Base-by-base conservation (phyloP, 2,329 filamentous ascomycete genomes). In the Zelopaecilomyces penicillatus region DNA sequence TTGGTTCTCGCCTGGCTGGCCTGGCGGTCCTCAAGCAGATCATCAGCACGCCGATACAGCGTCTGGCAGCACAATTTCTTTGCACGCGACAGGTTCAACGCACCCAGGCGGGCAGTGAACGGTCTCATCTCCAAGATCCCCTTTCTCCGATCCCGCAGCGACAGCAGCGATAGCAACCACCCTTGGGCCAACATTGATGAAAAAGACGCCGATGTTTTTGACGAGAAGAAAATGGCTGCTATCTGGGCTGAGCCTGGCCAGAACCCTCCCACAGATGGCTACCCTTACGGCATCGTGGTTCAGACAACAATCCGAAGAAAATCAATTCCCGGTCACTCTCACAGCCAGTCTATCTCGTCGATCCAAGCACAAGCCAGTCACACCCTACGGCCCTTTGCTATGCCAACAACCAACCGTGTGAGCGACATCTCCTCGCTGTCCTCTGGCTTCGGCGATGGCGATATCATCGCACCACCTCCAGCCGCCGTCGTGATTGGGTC, bases 391-490 rank as follows among this genome's bases (percentile, higher is more conserved):
- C 11, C 49, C 39, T 2, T 40, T 48, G 6, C 50, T 53, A 29
- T 48, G 50, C 10, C 57, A 53, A 33, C 37, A 37, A 19, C 30
- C 60, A 67, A 70, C 30, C 66, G 70, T 6, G 57, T 62, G 4
- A 78, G 74, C 47, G 71, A 73, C 39, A 54, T 80, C 30, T 82
- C 79, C 0, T 82, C 78, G 0, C 64, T 83, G 4, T 82, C 79
- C 0, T 83, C 80, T 0, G 79, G 78, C 5, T 82, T 82, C 49
- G 79, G 79, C 12, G 78, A 83, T 53, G 76, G 72, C 27, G 75
- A 80, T 37, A 76, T 81, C 29, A 69, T 77, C 30, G 59, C 75
- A 28, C 67, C 68, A 5, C 62, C 60, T 29, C 51, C 61, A 45
- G 41, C 44, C 37, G 31, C 32, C 10, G 12, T 7, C 3, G 35